A percentile compares a stretch with the other conserved stretches of the same genome.
Conservation (phyloP, 257 asterid genomes). For the Lycium barbarum region DNA sequence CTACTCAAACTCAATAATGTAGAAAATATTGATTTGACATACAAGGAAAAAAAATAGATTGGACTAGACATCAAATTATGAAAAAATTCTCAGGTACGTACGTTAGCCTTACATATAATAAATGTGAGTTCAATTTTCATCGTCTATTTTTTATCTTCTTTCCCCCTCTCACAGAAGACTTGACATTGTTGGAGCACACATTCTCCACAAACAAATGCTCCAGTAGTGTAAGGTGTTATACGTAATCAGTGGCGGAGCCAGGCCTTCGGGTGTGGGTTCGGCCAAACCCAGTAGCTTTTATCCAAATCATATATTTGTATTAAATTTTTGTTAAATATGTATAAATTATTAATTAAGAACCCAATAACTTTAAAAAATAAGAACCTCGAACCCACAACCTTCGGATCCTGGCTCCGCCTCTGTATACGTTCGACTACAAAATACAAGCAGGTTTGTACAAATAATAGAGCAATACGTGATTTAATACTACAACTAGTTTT, state of each 20-base stretch:
- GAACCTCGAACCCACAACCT: too few relatives aligned
- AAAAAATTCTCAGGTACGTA: background rate
- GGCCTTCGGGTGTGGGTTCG: too few relatives aligned
- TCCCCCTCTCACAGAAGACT: background rate
- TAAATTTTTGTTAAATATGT: too few relatives aligned
- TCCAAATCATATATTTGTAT: too few relatives aligned
- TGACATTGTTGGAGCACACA: background rate
- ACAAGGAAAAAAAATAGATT: background rate
- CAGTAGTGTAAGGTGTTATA: background rate
- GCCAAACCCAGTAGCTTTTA: too few relatives aligned
- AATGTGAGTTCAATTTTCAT: background rate
- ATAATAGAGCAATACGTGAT: background rate
- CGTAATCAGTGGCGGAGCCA: too few relatives aligned
- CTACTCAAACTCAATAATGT: background rate
- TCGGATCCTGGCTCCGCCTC: too few relatives aligned
- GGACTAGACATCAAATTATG: constrained; percentile 15
- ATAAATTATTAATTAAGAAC: too few relatives aligned
- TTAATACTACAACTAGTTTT: background rate
- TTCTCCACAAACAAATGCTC: background rate
- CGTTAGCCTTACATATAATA: background rate
- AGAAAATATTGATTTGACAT: background rate
- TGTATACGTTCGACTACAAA: constrained; percentile 14
- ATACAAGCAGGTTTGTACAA: background rate
- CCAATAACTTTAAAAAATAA: too few relatives aligned
- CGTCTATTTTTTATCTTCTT: background rate